Conservation (phyloP, 139 green algal species). For the Chlamydomonas sp. region DNA sequence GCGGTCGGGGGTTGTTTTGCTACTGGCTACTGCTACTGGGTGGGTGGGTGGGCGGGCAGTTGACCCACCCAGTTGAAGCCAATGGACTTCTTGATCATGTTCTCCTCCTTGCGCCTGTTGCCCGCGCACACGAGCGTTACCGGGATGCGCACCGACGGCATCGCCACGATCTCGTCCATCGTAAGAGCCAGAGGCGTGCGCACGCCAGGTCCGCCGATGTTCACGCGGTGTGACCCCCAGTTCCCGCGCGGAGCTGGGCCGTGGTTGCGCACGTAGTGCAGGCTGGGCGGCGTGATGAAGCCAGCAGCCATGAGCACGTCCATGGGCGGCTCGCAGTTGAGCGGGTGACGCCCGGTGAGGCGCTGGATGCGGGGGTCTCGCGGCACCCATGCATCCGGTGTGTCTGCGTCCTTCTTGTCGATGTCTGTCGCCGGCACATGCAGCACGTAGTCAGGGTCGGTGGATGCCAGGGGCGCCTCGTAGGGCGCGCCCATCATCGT, state of each 20-base stretch:
- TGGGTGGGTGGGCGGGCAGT: no score
- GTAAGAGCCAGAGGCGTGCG: conserved; percentile 54
- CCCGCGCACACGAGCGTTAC: conserved; percentile 82
- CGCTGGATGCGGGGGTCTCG: conserved; percentile 81
- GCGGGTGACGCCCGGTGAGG: conserved; percentile 85
- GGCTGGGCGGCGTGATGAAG: conserved; percentile 75
- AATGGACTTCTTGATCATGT: conserved; percentile 97
- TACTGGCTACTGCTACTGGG: no score
- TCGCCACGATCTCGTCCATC: conserved; percentile 82
- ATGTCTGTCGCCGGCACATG: conserved; percentile 33
- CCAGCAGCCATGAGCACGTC: conserved; percentile 57
- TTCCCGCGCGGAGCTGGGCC: conserved; percentile 13
- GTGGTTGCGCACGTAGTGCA: conserved; percentile 31
- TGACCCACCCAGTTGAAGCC: conserved; percentile 66
- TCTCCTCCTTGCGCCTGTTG: conserved; percentile 96
- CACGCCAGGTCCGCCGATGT: conserved; percentile 70
- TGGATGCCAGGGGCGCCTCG: conserved; percentile 19
- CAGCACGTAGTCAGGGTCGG: conserved; percentile 16
- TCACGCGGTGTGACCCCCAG: conserved; percentile 59
- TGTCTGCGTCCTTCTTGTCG: conserved; percentile 60
- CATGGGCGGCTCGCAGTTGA: conserved; percentile 92
- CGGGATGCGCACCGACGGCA: conserved; percentile 71
- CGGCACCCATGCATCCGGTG: conserved; percentile 73
- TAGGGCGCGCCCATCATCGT: conserved; percentile 25
- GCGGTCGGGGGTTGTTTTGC: no score